Evolutionary conservation across 1,284 basidiomycete genomes (phyloP).

Genomic region (Cronartium ribicola): DNA sequence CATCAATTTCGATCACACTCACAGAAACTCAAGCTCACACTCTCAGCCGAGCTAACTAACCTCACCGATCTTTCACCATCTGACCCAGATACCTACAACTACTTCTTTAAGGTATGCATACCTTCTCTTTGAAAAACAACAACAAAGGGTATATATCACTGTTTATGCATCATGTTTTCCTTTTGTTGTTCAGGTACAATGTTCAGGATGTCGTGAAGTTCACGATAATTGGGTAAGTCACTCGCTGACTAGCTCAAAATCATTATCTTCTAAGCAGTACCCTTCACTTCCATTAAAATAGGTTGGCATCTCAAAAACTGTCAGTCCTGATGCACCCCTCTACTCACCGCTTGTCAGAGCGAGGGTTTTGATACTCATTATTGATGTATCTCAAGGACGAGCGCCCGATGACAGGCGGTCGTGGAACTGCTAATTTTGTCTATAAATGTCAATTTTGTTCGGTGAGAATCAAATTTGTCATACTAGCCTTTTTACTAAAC

Average conservation of each 20-base stretch:
- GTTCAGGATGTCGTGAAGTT: slow-evolving; percentile 27
- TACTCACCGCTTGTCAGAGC: too few species aligned
- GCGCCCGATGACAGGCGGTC: slow-evolving; percentile 24
- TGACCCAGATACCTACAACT: slow-evolving; percentile 14
- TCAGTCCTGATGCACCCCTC: background rate
- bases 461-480: background rate
- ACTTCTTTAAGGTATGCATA: slow-evolving; percentile 28
- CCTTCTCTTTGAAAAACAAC: background rate
- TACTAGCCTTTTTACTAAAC: background rate
- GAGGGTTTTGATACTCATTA: too few species aligned
- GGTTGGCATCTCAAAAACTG: background rate
- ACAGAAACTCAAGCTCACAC: slow-evolving; percentile 28
- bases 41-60: slow-evolving; percentile 29
- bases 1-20: background rate
- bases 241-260: too few species aligned
- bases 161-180: background rate
- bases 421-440: slow-evolving; percentile 29
- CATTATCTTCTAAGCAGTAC: background rate
- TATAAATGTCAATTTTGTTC: slow-evolving; percentile 34
- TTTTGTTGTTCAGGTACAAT: slow-evolving; percentile 21
- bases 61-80: slow-evolving; percentile 11
- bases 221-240: slow-evolving; percentile 38
- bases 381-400: slow-evolving; percentile 10
- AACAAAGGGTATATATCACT: background rate
- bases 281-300: background rate